Percentiles rank a stretch among this genome's conserved stretches.
These are phyloP conservation scores for Sphaerostilbella broomeana DNA, from an alignment of 2,329 filamentous ascomycete genomes.

Conservation along the genomic window DNA sequence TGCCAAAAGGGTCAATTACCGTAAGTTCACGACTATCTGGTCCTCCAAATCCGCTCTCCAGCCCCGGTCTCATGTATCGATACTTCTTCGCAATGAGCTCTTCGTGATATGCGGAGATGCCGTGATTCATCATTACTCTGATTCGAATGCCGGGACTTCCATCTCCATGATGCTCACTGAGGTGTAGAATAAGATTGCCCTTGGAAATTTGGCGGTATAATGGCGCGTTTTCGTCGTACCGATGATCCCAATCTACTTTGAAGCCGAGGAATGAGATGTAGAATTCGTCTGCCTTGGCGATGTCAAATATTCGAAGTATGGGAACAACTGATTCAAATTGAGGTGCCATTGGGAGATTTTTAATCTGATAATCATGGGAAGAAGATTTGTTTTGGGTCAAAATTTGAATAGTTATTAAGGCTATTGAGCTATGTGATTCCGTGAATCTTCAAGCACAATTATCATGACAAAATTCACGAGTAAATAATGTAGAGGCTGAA, in stretches of 20 bases:
- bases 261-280: conserved; percentile 18
- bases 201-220: conserved; percentile 17
- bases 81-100: conserved; percentile 15
- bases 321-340: conserved; percentile 15
- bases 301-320: conserved; percentile 17
- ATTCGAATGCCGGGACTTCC: conserved; percentile 14
- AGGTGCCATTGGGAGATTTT: background rate
- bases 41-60: conserved; percentile 12
- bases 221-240: conserved; percentile 16
- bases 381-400: background rate
- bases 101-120: conserved; percentile 10
- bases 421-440: no score
- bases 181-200: conserved; percentile 12
- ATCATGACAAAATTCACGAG: no score
- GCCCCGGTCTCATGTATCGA: conserved; percentile 16
- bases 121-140: conserved; percentile 8
- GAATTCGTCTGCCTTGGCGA: conserved; percentile 18
- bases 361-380: background rate
- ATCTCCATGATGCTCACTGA: conserved; percentile 18
- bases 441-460: no score
- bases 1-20: conserved; percentile 18
- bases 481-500: no score
- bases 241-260: conserved; percentile 17
- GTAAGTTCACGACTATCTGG: conserved; percentile 9
- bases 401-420: background rate